phyloP scores from a whole-genome alignment of 192 early-diverging fungal genomes.

The Coemansia guatemalensis region DNA sequence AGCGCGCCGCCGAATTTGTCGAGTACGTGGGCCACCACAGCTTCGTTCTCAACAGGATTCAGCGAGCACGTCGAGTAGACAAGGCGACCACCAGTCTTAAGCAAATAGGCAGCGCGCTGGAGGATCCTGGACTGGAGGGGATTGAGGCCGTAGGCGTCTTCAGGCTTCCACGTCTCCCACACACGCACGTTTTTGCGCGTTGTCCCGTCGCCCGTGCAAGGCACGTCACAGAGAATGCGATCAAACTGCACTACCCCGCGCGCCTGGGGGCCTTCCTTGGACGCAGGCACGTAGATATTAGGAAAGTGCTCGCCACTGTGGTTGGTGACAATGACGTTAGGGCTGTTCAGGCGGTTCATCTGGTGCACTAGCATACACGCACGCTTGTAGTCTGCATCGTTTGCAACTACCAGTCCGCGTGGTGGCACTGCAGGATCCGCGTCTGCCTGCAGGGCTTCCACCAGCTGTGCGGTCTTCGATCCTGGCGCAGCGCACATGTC shows the following conservation, averaged over 20 bases:
- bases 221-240: constrained; percentile 95
- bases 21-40: constrained; percentile 86
- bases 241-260: constrained; percentile 81
- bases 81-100: constrained; percentile 87
- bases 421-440: constrained; percentile 57
- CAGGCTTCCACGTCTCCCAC: constrained; percentile 84
- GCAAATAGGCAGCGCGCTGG: constrained; percentile 79
- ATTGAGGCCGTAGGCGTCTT: constrained; percentile 78
- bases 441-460: constrained; percentile 75
- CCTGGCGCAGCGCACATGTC: constrained; percentile 99
- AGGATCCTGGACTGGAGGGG: constrained; percentile 86
- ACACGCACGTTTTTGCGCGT: constrained; percentile 92
- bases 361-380: constrained; percentile 95
- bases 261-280: constrained; percentile 10
- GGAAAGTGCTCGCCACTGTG: constrained; percentile 93
- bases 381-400: constrained; percentile 91
- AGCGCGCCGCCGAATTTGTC: constrained; percentile 67
- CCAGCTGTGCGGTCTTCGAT: constrained; percentile 93
- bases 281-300: constrained; percentile 50
- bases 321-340: constrained; percentile 92
- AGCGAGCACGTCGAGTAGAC: constrained; percentile 99
- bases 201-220: constrained; percentile 98
- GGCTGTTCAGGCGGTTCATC: constrained; percentile 89
- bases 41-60: constrained; percentile 98
- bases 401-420: constrained; percentile 90